Base-by-base conservation (phyloP, 1,284 basidiomycete genomes). In the Cutaneotrichosporon cyanovorans region DNA sequence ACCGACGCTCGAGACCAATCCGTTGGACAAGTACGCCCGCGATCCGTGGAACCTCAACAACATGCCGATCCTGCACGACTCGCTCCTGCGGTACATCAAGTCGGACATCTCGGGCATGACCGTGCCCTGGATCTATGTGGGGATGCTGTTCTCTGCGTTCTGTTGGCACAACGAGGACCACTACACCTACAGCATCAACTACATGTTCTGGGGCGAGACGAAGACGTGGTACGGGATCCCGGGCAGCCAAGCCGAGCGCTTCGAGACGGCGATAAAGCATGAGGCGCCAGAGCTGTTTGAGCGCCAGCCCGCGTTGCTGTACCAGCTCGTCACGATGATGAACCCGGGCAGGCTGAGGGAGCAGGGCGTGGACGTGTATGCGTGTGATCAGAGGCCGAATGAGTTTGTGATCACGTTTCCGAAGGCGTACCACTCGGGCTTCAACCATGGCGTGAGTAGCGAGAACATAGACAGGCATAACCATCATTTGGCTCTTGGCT, bases 101-200 rank as follows among this genome's bases (percentile, higher is more conserved):
- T 92, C 89, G 5, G 93, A 98, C 70, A 96, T 99, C 49, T 97
- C 91, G 45, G 95, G 95, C 16, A 98, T 98, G 95, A 99, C 95
- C 0, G 90, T 97, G 4, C 95, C 95, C 7, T 99, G 95, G 95
- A 95, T 92, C 45, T 98, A 99, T 70, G 90, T 98, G 49, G 95
- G 95, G 41, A 98, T 99, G 93, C 79, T 92, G 37, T 97, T 98
- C 71, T 96, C 92, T 10, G 93, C 95, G 1, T 99, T 99, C 72
- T 97, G 93, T 71, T 99, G 95, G 95, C 95, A 99, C 73, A 98
- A 98, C 68, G 95, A 99, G 82, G 95, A 98, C 73, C 95, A 98
- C 73, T 95, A 93, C 71, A 97, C 92, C 11, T 97, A 95, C 71
- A 90, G 87, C 65, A 81, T 92, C 61, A 93, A 93, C 68, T 92